Evolutionary conservation across 495 filamentous ascomycete genomes (phyloP).

Genomic region (Penicillium riverlandense): DNA sequence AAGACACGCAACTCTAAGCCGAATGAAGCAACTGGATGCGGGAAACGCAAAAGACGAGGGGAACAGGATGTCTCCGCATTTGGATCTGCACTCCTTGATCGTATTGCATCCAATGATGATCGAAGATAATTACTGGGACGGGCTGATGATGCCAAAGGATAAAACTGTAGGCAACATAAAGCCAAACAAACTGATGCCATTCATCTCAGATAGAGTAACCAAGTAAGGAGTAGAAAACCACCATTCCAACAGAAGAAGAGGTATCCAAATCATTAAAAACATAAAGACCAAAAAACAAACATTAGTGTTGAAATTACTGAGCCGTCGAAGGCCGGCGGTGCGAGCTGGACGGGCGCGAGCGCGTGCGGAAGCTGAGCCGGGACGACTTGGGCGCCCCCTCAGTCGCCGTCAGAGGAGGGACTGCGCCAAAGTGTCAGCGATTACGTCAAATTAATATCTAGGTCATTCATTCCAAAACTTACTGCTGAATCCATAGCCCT

Average conservation of each 20-base stretch:
- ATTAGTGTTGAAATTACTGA: conserved; percentile 5
- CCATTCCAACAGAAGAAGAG: not conserved
- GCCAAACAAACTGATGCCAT: not conserved
- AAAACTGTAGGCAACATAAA: conserved; percentile 1
- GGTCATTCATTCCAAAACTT: conserved; percentile 12
- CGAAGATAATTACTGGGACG: no score
- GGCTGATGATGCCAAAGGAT: not conserved
- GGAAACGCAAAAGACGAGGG: no score
- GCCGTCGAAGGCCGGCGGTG: conserved; percentile 19
- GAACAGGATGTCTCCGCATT: not conserved
- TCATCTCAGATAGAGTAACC: not conserved
- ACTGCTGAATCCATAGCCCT: conserved; percentile 62
- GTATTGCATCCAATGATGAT: not conserved
- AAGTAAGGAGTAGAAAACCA: not conserved
- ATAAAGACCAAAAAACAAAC: conserved; percentile 1
- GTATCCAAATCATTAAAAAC: not conserved
- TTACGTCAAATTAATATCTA: not conserved
- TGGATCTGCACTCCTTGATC: not conserved
- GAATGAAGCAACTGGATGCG: no score
- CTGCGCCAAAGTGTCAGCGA: conserved; percentile 1
- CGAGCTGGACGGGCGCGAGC: conserved; percentile 1
- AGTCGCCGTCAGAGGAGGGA: conserved; percentile 21
- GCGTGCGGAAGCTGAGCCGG: conserved; percentile 15
- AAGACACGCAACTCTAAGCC: no score
- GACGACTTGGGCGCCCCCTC: conserved; percentile 9